phyloP scores from a whole-genome alignment of 2,329 filamentous ascomycete genomes.

The Aplosporella prunicola region DNA sequence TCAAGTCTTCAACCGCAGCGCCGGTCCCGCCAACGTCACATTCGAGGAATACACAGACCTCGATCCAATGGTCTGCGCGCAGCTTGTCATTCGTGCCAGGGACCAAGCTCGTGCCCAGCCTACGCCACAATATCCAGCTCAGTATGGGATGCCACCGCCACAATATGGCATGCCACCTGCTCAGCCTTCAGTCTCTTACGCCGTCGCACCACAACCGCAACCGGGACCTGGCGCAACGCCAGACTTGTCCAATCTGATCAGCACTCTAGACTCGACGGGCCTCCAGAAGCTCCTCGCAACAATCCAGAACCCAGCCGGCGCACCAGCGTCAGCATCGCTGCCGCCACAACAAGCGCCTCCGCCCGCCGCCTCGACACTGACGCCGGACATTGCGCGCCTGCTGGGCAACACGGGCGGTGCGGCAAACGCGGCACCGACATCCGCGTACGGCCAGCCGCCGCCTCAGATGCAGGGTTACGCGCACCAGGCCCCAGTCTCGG shows the following conservation, averaged over 20 bases:
- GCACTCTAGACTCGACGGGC: slow-evolving; percentile 57
- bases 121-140: slow-evolving; percentile 18
- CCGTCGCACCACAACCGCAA: slow-evolving; percentile 14
- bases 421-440: slow-evolving; percentile 21
- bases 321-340: slow-evolving; percentile 31
- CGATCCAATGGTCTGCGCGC: slow-evolving; percentile 66
- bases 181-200: slow-evolving; percentile 26
- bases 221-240: slow-evolving; percentile 21
- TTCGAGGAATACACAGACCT: slow-evolving; percentile 85
- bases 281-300: slow-evolving; percentile 59
- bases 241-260: slow-evolving; percentile 56
- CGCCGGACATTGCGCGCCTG: slow-evolving; percentile 29
- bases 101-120: slow-evolving; percentile 26
- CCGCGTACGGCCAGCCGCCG: slow-evolving; percentile 14
- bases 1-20: slow-evolving; percentile 74
- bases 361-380: slow-evolving; percentile 15
- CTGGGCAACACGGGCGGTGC: slow-evolving; percentile 17
- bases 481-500: slow-evolving; percentile 16
- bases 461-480: slow-evolving; percentile 18
- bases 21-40: slow-evolving; percentile 62
- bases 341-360: slow-evolving; percentile 17
- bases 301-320: slow-evolving; percentile 29
- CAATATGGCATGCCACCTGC: slow-evolving; percentile 26
- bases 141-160: slow-evolving; percentile 17
- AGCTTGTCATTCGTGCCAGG: slow-evolving; percentile 68